A percentile compares a stretch with the other conserved stretches of the same genome.
These are phyloP conservation scores for Teunomyces panamensis DNA, from an alignment of 805 yeast genomes.

Conservation along the genomic window DNA sequence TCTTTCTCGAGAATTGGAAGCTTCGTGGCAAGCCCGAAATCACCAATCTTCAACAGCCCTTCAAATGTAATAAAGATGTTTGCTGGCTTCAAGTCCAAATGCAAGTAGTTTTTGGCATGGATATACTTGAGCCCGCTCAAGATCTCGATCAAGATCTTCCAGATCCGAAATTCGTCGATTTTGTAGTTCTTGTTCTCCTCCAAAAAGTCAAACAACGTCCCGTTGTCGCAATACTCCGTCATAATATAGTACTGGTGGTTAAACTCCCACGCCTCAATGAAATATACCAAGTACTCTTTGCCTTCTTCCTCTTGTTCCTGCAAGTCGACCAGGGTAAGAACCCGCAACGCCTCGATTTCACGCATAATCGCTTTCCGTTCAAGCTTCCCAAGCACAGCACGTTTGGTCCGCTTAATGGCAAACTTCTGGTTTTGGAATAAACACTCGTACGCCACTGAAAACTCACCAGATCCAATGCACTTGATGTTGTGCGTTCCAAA, in stretches of 20 bases:
- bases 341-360: constrained; percentile 71
- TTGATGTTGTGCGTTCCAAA: constrained; percentile 60
- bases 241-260: constrained; percentile 76
- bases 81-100: constrained; percentile 92
- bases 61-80: constrained; percentile 92
- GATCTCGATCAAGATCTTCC: constrained; percentile 91
- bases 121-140: constrained; percentile 76
- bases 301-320: constrained; percentile 55
- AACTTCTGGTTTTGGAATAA: constrained; percentile 62
- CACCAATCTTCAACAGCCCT: constrained; percentile 91
- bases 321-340: constrained; percentile 27
- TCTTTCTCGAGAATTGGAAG: constrained; percentile 62
- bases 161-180: constrained; percentile 94
- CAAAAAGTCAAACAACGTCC: constrained; percentile 78
- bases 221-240: constrained; percentile 95
- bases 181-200: constrained; percentile 70
- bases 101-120: constrained; percentile 72
- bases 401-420: constrained; percentile 86
- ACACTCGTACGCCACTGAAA: constrained; percentile 84
- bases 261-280: constrained; percentile 83
- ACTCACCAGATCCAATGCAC: constrained; percentile 81
- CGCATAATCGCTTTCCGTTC: constrained; percentile 63
- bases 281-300: constrained; percentile 71
- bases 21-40: constrained; percentile 90
- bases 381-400: constrained; percentile 49